Evolutionary conservation across 305 asterid species (phyloP).

Genomic region (Solanum hybrid): DNA sequence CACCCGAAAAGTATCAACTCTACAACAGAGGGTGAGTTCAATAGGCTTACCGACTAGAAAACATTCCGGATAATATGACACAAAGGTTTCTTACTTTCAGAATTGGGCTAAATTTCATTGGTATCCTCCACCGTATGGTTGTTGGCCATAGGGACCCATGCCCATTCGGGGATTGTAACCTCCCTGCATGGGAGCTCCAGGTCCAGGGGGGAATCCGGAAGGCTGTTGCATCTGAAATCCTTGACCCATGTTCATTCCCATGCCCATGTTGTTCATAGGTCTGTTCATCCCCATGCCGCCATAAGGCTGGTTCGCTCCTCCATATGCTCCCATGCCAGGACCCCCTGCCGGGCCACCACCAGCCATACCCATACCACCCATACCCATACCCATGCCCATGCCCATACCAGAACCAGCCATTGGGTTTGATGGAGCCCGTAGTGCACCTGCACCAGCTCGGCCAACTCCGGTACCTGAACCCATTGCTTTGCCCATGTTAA

Average conservation of each 20-base stretch:
- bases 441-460: constrained; percentile 68
- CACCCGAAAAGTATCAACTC: neutral
- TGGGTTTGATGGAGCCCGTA: constrained; percentile 50
- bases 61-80: neutral
- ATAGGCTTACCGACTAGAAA: neutral
- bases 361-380: constrained; percentile 9
- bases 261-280: constrained; percentile 12
- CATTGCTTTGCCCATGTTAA: constrained; percentile 96
- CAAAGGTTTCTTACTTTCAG: neutral
- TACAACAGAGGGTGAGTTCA: constrained; percentile 2
- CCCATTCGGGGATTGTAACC: constrained; percentile 70
- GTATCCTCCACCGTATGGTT: constrained; percentile 77
- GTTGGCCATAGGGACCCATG: constrained; percentile 57
- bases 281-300: constrained; percentile 17
- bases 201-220: constrained; percentile 50
- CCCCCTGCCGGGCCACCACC: constrained; percentile 37
- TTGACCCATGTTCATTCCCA: constrained; percentile 17
- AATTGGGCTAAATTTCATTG: constrained; percentile 23
- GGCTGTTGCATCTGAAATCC: constrained; percentile 57
- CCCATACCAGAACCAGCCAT: constrained; percentile 57
- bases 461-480: constrained; percentile 94
- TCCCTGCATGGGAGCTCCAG: constrained; percentile 35
- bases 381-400: constrained; percentile 36
- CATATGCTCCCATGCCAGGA: constrained; percentile 29
- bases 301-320: constrained; percentile 8